Evolutionary conservation across 345 rosid genomes (phyloP), one percentile per base, ranked within the genome.

Genomic region (Lepidium sativum): DNA sequence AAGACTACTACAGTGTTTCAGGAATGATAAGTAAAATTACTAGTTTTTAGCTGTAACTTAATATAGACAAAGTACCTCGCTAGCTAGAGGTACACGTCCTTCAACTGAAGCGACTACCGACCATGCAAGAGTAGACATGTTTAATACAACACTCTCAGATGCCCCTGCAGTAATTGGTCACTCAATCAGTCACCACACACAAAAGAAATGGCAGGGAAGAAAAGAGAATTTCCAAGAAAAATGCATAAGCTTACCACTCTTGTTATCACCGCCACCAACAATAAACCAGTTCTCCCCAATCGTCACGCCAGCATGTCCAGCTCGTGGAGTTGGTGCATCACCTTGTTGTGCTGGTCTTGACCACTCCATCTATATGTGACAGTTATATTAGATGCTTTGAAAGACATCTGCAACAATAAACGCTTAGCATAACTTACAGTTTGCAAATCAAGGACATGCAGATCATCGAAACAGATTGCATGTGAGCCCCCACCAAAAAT

Each of bases 221-320:
- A 8, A 13, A 48, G 51, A 59, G 48, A 52, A 32, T 12, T n/a
- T 33, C 27, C 49, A 43, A n/a, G 49, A 39, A 60, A 75, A 63
- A 63, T 61, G 70, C 77, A 45, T 84, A 52, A 48, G 43, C 61
- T 3, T 65, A 95, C 99, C 97, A 45, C 87, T 86, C 72, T 86
- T 91, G 82, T 95, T 95, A 80, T 95, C 91, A 27, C 99, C 99
- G 43, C 99, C 98, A 62, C 99, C 99, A 79, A 85, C 96, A 63
- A 95, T 85, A 78, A 91, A 95, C 99, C 99, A 95, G 73, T 88
- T 95, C 78, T 95, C 99, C n/a, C 99, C 99, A 67, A 95, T 69
- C 25, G 97, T 84, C 54, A 84, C 96, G 50, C 99, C 86, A 6
- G 98, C 97, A 81, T 95, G 99, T 65, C 99, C 99, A 75, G 99